Percentiles rank a stretch among this genome's conserved stretches.
phyloP scores from a whole-genome alignment of 208 protist species.

The Acanthamoeba lenticulata region DNA sequence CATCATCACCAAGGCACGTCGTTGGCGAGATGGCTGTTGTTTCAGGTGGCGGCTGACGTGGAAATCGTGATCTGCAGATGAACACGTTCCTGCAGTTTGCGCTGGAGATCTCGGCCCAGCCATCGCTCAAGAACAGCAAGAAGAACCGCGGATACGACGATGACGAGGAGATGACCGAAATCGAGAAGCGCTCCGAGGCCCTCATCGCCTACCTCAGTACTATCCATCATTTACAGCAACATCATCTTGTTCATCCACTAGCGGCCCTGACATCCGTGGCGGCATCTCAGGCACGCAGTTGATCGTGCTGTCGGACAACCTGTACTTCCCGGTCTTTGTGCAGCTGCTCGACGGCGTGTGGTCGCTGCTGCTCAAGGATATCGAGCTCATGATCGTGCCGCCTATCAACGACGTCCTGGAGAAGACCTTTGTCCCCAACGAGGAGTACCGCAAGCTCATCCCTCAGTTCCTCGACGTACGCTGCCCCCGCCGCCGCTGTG shows the following conservation, averaged over 20 bases:
- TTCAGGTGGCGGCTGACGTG: background rate
- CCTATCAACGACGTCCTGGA: background rate
- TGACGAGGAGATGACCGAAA: conserved; percentile 51
- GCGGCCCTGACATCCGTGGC: too few species aligned
- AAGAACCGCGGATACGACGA: background rate
- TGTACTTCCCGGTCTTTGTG: conserved; percentile 51
- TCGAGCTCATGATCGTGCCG: conserved; percentile 42
- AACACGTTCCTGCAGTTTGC: conserved; percentile 60
- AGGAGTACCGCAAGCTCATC: conserved; percentile 43
- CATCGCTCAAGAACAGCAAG: conserved; percentile 24
- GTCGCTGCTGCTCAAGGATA: conserved; percentile 17
- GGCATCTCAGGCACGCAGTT: too few species aligned
- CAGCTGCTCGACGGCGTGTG: conserved; percentile 17
- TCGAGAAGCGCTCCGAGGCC: conserved; percentile 46
- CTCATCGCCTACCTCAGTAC: conserved; percentile 60
- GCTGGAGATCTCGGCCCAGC: conserved; percentile 30
- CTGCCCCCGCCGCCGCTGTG: background rate
- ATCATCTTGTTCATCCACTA: too few species aligned
- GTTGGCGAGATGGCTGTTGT: background rate
- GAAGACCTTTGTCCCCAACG: background rate
- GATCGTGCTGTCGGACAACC: conserved; percentile 50
- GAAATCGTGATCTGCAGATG: background rate
- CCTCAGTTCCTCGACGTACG: conserved; percentile 9
- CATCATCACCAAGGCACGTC: conserved; percentile 55
- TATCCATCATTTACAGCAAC: too few species aligned